A percentile compares a stretch with the other conserved stretches of the same genome.
These are phyloP conservation scores for Pseudogymnoascus destructans DNA, from an alignment of 2,329 filamentous ascomycete genomes.

Conservation along the genomic window DNA sequence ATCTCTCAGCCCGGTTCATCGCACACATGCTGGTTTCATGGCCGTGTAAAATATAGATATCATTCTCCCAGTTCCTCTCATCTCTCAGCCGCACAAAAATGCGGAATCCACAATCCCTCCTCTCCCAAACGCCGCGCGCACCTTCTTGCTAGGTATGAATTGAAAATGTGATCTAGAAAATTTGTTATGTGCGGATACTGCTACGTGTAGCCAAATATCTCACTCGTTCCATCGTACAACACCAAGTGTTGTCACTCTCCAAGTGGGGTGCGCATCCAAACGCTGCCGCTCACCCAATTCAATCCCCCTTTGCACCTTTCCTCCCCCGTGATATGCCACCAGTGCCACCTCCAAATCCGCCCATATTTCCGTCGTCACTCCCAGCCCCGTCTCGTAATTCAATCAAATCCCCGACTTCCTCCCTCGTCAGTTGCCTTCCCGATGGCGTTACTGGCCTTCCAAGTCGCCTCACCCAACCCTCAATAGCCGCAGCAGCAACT, in stretches of 20 bases:
- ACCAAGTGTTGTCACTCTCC: not conserved
- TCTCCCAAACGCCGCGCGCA: not conserved
- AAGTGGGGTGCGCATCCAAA: not conserved
- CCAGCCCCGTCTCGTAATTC: slow-evolving; percentile 52
- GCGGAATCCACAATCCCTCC: not conserved
- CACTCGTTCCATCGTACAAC: not conserved
- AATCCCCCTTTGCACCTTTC: slow-evolving; percentile 8
- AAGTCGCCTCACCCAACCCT: slow-evolving; percentile 80
- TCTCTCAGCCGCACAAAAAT: not conserved
- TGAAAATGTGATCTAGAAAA: slow-evolving; percentile 3
- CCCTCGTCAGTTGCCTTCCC: slow-evolving; percentile 29
- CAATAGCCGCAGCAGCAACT: slow-evolving; percentile 73
- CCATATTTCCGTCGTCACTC: slow-evolving; percentile 37
- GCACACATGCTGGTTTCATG: not conserved
- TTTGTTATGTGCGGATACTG: slow-evolving; percentile 1
- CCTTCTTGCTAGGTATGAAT: slow-evolving; percentile 1
- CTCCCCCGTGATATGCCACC: slow-evolving; percentile 13
- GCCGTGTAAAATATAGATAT: not conserved
- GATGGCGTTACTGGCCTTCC: slow-evolving; percentile 35
- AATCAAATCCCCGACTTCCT: slow-evolving; percentile 50
- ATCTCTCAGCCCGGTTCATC: not conserved
- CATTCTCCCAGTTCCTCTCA: not conserved
- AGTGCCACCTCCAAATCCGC: slow-evolving; percentile 22
- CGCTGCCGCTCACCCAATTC: not conserved
- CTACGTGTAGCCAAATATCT: not conserved